phyloP scores from a whole-genome alignment of 805 yeast species.

The Cyberlindnera mississippiensis region DNA sequence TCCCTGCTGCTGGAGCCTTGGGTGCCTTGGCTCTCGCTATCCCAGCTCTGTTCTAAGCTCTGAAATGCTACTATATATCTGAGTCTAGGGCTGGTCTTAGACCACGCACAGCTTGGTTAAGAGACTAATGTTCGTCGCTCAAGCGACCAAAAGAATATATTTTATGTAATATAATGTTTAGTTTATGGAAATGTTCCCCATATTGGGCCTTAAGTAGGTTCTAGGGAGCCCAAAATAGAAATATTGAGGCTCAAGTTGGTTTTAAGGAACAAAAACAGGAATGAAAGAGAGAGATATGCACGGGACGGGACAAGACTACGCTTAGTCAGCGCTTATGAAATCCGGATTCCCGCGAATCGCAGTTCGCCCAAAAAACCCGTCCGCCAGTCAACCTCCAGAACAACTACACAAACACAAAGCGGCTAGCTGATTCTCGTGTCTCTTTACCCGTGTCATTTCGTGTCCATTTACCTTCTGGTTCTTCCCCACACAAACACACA shows the following conservation, averaged over 20 bases:
- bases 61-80: neutral
- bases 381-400: neutral
- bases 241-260: too few species aligned
- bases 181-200: too few species aligned
- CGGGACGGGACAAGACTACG: neutral
- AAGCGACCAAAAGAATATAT: too few species aligned
- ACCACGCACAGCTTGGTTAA: neutral
- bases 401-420: neutral
- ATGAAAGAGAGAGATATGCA: neutral
- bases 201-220: too few species aligned
- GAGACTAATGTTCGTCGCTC: neutral
- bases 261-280: too few species aligned
- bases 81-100: neutral
- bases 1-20: slow-evolving; percentile 22
- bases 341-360: slow-evolving; percentile 3
- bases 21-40: slow-evolving; percentile 24
- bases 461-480: neutral
- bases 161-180: too few species aligned
- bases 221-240: too few species aligned
- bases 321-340: neutral
- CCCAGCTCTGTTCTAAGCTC: slow-evolving; percentile 18
- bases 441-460: too few species aligned
- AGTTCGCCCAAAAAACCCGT: slow-evolving; percentile 3
- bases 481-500: neutral
- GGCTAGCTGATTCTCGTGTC: neutral